These are phyloP conservation scores for Trypanosoma caninum DNA, from an alignment of 208 protist genomes.

Conservation along the genomic window DNA sequence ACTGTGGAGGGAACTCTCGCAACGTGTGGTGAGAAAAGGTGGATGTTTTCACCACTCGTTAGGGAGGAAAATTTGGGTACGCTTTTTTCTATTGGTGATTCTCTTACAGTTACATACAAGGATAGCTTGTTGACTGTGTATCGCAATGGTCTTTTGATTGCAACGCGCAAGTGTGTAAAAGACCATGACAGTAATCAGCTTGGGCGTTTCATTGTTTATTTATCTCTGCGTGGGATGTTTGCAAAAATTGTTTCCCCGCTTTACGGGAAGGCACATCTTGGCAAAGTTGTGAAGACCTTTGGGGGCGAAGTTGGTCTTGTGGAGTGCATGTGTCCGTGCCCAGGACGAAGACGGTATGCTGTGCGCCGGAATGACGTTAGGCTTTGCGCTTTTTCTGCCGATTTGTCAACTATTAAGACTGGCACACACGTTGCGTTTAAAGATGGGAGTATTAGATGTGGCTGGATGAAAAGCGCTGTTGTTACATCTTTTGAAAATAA, in stretches of 20 bases:
- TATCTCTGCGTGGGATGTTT: slow-evolving; percentile 64
- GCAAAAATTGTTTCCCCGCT: slow-evolving; percentile 68
- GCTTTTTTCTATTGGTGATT: slow-evolving; percentile 81
- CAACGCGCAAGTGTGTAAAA: slow-evolving; percentile 4
- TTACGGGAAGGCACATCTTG: slow-evolving; percentile 68
- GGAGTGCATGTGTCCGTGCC: slow-evolving; percentile 33
- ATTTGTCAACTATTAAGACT: slow-evolving; percentile 26
- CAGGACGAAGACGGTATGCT: slow-evolving; percentile 27
- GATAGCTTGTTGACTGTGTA: slow-evolving; percentile 38
- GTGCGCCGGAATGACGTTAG: slow-evolving; percentile 69
- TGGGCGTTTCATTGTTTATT: slow-evolving; percentile 61
- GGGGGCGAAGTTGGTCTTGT: slow-evolving; percentile 71
- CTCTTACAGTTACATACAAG: slow-evolving; percentile 49
- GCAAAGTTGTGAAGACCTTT: slow-evolving; percentile 49
- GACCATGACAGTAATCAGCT: neutral
- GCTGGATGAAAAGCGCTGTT: slow-evolving; percentile 60
- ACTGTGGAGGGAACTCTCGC: neutral
- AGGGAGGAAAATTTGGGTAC: slow-evolving; percentile 30
- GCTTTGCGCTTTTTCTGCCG: slow-evolving; percentile 65
- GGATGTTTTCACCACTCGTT: slow-evolving; percentile 44
- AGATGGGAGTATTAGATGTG: slow-evolving; percentile 41
- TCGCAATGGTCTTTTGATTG: slow-evolving; percentile 42
- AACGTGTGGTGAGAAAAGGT: slow-evolving; percentile 22
- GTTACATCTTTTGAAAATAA: slow-evolving; percentile 29
- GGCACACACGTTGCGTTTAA: slow-evolving; percentile 61